phyloP scores from a whole-genome alignment of 495 filamentous ascomycete genomes.

The Podospora appendiculata region DNA sequence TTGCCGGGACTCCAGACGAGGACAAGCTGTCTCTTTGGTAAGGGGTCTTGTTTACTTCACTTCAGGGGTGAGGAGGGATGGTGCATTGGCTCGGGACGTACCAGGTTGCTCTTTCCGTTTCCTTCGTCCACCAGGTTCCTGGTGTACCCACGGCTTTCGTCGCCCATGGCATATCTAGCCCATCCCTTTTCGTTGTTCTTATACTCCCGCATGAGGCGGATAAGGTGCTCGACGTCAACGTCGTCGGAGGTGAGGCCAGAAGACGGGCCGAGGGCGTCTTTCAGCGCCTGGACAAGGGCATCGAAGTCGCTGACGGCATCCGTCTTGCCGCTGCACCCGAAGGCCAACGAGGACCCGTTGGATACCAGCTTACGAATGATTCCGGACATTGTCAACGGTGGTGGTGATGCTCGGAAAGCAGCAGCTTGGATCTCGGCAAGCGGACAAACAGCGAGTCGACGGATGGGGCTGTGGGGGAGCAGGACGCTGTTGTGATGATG shows the following conservation, averaged over 20 bases:
- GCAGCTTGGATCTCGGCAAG: too few species aligned
- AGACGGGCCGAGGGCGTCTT: constrained; percentile 60
- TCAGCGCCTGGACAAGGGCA: constrained; percentile 65
- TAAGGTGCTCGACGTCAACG: constrained; percentile 62
- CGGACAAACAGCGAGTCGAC: too few species aligned
- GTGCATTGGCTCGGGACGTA: constrained; percentile 30
- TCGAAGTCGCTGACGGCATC: constrained; percentile 44
- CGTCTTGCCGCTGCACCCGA: constrained; percentile 1
- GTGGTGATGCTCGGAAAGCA: too few species aligned
- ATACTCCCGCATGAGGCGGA: constrained; percentile 64
- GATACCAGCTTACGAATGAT: too few species aligned
- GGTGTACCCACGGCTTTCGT: constrained; percentile 64
- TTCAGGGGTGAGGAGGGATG: constrained; percentile 4
- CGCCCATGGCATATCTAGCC: constrained; percentile 59
- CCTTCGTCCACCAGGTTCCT: constrained; percentile 84
- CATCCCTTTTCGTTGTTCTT: constrained; percentile 59
- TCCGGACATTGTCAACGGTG: too few species aligned
- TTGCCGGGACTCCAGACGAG: constrained; percentile 93
- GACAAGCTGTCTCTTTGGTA: constrained; percentile 50
- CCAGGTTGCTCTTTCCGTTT: constrained; percentile 85
- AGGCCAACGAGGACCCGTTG: background rate
- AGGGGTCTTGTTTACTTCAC: constrained; percentile 6
- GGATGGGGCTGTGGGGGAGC: too few species aligned
- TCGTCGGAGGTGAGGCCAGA: constrained; percentile 75
- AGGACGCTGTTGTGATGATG: too few species aligned